A percentile compares a stretch with the other conserved stretches of the same genome.
phyloP scores from a whole-genome alignment of 495 filamentous ascomycete species.

The Penicillium waksmanii region DNA sequence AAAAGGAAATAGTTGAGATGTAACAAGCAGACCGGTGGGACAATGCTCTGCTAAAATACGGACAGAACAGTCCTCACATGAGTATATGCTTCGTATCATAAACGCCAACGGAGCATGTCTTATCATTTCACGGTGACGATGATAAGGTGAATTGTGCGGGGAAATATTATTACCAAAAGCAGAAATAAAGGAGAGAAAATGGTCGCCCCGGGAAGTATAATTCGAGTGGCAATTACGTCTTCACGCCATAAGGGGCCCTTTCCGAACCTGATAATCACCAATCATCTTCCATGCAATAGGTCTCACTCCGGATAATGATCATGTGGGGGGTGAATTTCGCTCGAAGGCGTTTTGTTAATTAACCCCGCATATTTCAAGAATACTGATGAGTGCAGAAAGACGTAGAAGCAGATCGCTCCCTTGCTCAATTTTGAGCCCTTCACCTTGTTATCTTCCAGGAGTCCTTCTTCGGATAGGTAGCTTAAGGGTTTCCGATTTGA shows the following conservation, averaged over 20 bases:
- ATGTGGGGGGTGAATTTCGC: neutral
- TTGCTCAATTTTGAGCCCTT: no score
- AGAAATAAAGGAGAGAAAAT: conserved; percentile 13
- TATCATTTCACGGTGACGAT: neutral
- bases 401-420: no score
- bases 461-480: no score
- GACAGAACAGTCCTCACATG: neutral
- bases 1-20: neutral
- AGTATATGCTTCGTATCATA: conserved; percentile 4
- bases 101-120: neutral
- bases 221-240: conserved; percentile 2
- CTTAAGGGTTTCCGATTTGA: no score
- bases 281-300: neutral
- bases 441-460: no score
- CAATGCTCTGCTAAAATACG: neutral
- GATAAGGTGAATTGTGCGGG: conserved; percentile 16
- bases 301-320: neutral
- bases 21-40: neutral
- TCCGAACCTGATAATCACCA: neutral
- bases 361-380: no score
- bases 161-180: conserved; percentile 15
- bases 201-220: neutral
- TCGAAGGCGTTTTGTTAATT: no score
- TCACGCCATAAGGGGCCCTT: neutral
- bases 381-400: no score